Evolutionary conservation across 2,329 filamentous ascomycete species (phyloP), one percentile per base, ranked within the genome.

Genomic region (Cercospora sp.): DNA sequence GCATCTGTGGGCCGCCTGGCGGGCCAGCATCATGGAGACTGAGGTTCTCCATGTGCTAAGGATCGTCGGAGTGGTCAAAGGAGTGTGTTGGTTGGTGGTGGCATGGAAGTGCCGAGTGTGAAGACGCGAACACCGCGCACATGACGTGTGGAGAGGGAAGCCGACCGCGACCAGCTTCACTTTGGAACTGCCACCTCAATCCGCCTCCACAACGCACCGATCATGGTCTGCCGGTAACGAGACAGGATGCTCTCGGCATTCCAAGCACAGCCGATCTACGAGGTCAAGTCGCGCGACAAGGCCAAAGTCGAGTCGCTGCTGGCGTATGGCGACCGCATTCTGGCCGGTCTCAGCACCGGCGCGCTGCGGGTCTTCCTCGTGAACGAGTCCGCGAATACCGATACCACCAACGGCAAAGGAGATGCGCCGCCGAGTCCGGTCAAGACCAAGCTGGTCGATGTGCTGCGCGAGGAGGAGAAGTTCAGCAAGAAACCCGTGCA

Each of bases 301-400:
- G 96, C 92, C 73, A 95, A 91, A 85, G 97, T 99, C 82, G 95
- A 99, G 82, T 95, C 92, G 60, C 92, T 99, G 73, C 86, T 98
- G 59, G 92, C 94, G 69, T 92, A 97, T 81, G 93, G 94, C 78
- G 95, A 99, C 79, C 89, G 94, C 71, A 87, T 99, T 40, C 87
- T 99, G 64, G 93, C 97, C 67, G 95, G 95, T 65, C 86, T 99
- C 71, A 97, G 92, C 81, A 96, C 91, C 45, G 95, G 95, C 75
- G 89, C 88, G 69, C 86, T 99, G 68, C 91, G 94, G 71, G 89
- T 99, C 78, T 98, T 97, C 83, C 90, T 94, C 69, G 86, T 98
- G 72, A 97, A 97, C 80, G 91, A 95, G 72, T 53, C 71, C 26
- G 63, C 77, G 58, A 77, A 82, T 73, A 73, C 78, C 58, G 31